phyloP scores from a whole-genome alignment of 1,139 yeast genomes.

The Candida pseudoviswanathii region DNA sequence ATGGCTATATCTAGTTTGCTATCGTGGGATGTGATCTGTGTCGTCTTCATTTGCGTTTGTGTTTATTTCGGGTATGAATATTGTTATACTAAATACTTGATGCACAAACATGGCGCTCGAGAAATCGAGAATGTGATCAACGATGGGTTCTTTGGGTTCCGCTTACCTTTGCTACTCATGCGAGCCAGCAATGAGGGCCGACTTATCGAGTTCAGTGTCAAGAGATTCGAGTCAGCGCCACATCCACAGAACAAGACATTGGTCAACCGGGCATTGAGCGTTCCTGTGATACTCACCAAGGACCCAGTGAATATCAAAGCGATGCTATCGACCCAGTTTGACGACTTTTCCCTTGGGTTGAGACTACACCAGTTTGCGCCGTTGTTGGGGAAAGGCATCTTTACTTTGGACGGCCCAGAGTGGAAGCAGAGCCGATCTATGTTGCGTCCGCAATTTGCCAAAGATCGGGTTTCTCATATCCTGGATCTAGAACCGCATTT shows the following conservation, averaged over 20 bases:
- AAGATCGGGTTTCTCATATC: conserved; percentile 52
- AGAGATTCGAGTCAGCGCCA: conserved; percentile 11
- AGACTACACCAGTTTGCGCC: conserved; percentile 42
- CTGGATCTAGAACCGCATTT: conserved; percentile 44
- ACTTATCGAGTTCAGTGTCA: conserved; percentile 12
- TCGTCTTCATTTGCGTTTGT: background rate
- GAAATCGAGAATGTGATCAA: conserved; percentile 16
- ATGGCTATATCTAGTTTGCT: conserved; percentile 3
- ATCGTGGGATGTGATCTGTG: background rate
- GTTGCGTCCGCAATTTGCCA: conserved; percentile 55
- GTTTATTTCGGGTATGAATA: conserved; percentile 1
- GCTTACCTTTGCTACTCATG: conserved; percentile 16
- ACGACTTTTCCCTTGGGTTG: conserved; percentile 49
- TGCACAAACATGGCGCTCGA: conserved; percentile 20
- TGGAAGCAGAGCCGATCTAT: conserved; percentile 58
- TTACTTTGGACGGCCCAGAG: conserved; percentile 54
- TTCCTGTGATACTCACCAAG: conserved; percentile 16
- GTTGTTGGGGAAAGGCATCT: conserved; percentile 54
- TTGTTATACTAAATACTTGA: conserved; percentile 8
- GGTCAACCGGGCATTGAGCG: conserved; percentile 22
- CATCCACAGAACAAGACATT: conserved; percentile 14
- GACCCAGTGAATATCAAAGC: conserved; percentile 38
- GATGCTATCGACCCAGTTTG: conserved; percentile 40
- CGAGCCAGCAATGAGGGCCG: conserved; percentile 17
- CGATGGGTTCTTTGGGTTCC: conserved; percentile 21